Conservation (phyloP, 306 rosid genomes). For the Potentilla sterilis region DNA sequence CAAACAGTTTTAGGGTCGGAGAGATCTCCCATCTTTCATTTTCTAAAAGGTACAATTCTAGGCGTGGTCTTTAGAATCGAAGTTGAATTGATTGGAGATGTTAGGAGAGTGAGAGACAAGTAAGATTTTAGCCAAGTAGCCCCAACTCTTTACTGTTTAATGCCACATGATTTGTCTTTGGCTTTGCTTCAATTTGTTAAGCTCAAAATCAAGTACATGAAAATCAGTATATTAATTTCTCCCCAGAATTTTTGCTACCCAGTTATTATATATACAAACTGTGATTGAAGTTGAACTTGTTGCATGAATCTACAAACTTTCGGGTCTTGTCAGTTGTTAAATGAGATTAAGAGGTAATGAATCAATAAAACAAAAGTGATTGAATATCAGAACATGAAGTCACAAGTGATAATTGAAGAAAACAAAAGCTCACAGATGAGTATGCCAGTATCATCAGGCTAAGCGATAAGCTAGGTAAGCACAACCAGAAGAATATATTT, state of each 20-base stretch:
- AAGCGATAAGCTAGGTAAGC: not conserved
- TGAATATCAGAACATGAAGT: not conserved
- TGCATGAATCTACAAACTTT: not conserved
- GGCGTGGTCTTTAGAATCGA: not conserved
- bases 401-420: not conserved
- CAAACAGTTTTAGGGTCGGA: not conserved
- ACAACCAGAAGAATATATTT: not conserved
- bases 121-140: not conserved
- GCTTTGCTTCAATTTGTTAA: not conserved
- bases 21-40: conserved; percentile 9
- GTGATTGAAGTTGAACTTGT: not conserved
- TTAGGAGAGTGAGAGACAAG: not conserved
- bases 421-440: not conserved
- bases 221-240: no score
- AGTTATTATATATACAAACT: not conserved
- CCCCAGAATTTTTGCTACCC: no score
- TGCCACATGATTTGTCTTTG: not conserved
- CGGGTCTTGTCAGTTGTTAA: not conserved
- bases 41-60: not conserved
- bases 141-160: not conserved
- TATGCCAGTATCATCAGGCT: not conserved
- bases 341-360: not conserved
- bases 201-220: not conserved
- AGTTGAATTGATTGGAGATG: not conserved
- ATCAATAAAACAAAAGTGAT: not conserved